Percentiles rank a stretch among this genome's conserved stretches.
Conservation (phyloP, 2,329 filamentous ascomycete genomes). For the Blastomyces gilchristii region DNA sequence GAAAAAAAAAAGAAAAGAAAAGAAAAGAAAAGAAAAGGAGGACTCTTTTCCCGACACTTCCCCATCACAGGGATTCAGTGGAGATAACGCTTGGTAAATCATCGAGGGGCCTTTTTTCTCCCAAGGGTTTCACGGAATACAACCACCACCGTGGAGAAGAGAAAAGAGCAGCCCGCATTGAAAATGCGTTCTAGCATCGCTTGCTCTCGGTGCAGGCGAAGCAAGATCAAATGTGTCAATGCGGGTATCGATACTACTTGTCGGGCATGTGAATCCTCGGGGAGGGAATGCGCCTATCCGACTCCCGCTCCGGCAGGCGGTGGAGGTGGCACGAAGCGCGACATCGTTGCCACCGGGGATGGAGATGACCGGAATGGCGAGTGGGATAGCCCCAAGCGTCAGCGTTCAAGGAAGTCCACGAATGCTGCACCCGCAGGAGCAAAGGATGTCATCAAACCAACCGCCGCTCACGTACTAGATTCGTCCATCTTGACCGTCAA, state of each 20-base stretch:
- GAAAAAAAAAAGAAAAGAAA: too few relatives aligned
- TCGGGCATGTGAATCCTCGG: conserved; percentile 61
- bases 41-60: neutral
- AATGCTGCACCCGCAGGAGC: conserved; percentile 21
- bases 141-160: conserved; percentile 16
- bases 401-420: conserved; percentile 29
- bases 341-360: conserved; percentile 28
- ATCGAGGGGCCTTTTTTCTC: neutral
- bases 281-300: conserved; percentile 64
- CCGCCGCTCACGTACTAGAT: conserved; percentile 36
- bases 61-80: neutral
- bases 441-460: conserved; percentile 19
- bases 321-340: conserved; percentile 26
- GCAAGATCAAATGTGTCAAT: conserved; percentile 83
- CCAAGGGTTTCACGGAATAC: neutral
- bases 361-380: conserved; percentile 33
- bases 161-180: conserved; percentile 22
- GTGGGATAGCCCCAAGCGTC: conserved; percentile 35
- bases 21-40: too few relatives aligned
- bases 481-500: conserved; percentile 42
- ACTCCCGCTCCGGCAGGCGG: conserved; percentile 31
- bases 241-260: conserved; percentile 61
- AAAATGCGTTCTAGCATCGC: conserved; percentile 70
- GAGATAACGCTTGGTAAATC: neutral
- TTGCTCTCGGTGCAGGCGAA: conserved; percentile 63